Base-by-base conservation (phyloP, 495 filamentous ascomycete genomes). In the Achaetomiella virescens region DNA sequence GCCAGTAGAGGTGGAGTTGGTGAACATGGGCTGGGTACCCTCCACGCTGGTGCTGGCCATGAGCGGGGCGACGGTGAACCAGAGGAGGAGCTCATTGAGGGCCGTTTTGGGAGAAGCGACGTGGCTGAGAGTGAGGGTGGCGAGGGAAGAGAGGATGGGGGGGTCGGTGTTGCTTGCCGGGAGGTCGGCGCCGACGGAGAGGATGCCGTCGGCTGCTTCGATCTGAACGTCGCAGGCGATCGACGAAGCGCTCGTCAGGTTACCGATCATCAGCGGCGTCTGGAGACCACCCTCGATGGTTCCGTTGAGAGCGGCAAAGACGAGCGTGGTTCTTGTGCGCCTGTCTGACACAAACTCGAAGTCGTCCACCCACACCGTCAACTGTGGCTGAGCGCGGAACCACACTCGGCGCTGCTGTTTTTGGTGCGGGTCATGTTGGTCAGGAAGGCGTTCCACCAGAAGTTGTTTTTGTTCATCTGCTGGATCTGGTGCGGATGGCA, bases 271-370 rank as follows among this genome's bases (percentile, higher is more conserved):
- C 10, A 64, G 21, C 1, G 45, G 35, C 12, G 61, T 57, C 15
- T 36, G 31, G 14, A 14, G 18, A 21, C 67, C 65, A 12, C 63
- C 61, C 5, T 64, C 57, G 22, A 70, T 70, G 2, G 59, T 61
- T 1, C 67, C 67, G 55, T 70, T 67, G 41, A 70, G 49, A 2
- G 67, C 65, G 40, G 65, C 65, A 29, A 70, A 67, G 14, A 70
- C 41, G 12, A 70, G 49, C 0, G 65, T 70, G 7, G 67, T 55
- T 7, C 35, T 35, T 24, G 65, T 67, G 27, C 51, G 52, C 9
- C 49, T 37, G 6, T 50, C 15, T 1, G 61, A 58, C 10, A 56
- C 45, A 33, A 70, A 67, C 22, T 53, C 42, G 29, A 66, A 67
- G 22, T 55, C 21, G 47, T 70, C 58, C 17, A 54, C 61, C 62